phyloP scores from a whole-genome alignment of 129 eudicot species.

The Saposhnikovia divaricata region DNA sequence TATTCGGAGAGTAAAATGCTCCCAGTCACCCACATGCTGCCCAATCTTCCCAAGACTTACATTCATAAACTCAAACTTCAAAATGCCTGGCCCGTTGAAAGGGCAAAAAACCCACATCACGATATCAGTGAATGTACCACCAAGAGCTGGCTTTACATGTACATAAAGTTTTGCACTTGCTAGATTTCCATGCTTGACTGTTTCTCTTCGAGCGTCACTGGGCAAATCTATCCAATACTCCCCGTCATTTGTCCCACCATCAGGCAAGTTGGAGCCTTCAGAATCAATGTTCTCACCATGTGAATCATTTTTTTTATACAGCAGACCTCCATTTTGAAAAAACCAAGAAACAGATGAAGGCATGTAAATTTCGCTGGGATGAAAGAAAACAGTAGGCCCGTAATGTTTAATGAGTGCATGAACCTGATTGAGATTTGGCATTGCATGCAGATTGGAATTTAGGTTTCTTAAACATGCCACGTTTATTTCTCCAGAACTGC shows the following conservation, averaged over 20 bases:
- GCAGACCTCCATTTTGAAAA: conserved; percentile 62
- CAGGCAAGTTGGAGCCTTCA: conserved; percentile 65
- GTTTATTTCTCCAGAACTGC: conserved; percentile 24
- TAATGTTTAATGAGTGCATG: conserved; percentile 69
- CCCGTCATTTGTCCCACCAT: conserved; percentile 66
- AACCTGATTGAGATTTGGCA: conserved; percentile 85
- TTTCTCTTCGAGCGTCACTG: conserved; percentile 32
- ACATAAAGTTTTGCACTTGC: conserved; percentile 66
- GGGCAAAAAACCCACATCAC: conserved; percentile 95
- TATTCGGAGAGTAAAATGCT: conserved; percentile 72
- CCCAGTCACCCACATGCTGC: conserved; percentile 97
- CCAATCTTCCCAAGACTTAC: conserved; percentile 52
- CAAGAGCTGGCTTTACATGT: conserved; percentile 86
- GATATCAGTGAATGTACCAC: conserved; percentile 78
- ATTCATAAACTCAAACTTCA: conserved; percentile 66
- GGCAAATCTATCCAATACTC: conserved; percentile 87
- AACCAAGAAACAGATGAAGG: conserved; percentile 95
- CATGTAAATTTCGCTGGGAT: conserved; percentile 69
- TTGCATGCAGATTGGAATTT: conserved; percentile 33
- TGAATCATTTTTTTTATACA: conserved; percentile 38
- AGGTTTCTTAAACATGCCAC: conserved; percentile 71
- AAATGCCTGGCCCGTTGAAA: conserved; percentile 74
- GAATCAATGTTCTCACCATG: conserved; percentile 44
- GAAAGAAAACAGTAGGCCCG: conserved; percentile 86
- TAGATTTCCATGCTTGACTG: conserved; percentile 52